Evolutionary conservation across 495 filamentous ascomycete genomes (phyloP).

Genomic region (Aspergillus baeticus): DNA sequence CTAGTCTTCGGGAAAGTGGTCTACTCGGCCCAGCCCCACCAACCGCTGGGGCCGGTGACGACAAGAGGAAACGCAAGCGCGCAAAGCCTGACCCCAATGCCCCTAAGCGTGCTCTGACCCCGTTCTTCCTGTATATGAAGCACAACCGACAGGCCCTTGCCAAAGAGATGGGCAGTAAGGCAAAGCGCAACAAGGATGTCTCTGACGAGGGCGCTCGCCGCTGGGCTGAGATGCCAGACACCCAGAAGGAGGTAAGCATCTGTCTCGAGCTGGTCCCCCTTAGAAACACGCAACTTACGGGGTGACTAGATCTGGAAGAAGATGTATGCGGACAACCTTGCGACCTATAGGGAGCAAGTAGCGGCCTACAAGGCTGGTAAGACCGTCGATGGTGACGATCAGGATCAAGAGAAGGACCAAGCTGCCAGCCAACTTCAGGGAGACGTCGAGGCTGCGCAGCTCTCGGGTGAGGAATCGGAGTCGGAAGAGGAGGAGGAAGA

Average conservation of each 20-base stretch:
- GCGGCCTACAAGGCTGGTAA: constrained; percentile 66
- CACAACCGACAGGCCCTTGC: constrained; percentile 75
- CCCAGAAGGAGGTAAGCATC: constrained; percentile 69
- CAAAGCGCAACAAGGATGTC: constrained; percentile 75
- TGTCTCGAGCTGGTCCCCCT: background rate
- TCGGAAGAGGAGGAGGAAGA: constrained; percentile 41
- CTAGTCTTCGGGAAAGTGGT: constrained; percentile 41
- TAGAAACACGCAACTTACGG: constrained; percentile 12
- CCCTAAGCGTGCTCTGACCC: constrained; percentile 88
- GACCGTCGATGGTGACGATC: constrained; percentile 43
- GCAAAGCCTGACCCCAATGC: constrained; percentile 83
- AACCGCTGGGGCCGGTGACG: constrained; percentile 44
- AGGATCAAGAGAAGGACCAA: constrained; percentile 45
- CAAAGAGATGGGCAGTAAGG: constrained; percentile 66
- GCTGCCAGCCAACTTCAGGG: constrained; percentile 58
- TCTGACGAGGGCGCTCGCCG: constrained; percentile 77
- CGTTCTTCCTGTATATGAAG: constrained; percentile 92
- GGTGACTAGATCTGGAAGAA: constrained; percentile 63
- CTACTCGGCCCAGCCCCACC: constrained; percentile 38
- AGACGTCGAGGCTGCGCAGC: constrained; percentile 52
- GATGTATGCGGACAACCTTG: constrained; percentile 73
- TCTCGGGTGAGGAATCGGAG: constrained; percentile 39
- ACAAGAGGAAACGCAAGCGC: constrained; percentile 84
- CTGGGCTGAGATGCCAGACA: constrained; percentile 72
- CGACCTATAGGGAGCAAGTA: constrained; percentile 67